Evolutionary conservation across 2,329 filamentous ascomycete species (phyloP).

Genomic region (Cyphellophora europaea): DNA sequence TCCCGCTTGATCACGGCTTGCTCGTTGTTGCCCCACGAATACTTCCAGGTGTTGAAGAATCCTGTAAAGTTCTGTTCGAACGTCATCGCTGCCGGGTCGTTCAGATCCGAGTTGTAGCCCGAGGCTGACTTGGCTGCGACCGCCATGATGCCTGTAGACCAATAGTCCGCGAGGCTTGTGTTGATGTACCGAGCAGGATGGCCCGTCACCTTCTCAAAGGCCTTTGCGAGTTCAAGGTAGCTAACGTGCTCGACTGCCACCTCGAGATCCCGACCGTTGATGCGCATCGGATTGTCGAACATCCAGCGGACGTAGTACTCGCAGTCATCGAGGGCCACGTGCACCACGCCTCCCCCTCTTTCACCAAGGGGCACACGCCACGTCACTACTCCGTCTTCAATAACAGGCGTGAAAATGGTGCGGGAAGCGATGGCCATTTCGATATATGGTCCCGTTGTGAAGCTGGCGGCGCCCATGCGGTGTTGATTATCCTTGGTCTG

Average conservation of each 20-base stretch:
- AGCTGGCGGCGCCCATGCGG: slow-evolving; percentile 15
- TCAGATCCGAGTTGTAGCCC: slow-evolving; percentile 28
- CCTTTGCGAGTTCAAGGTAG: slow-evolving; percentile 30
- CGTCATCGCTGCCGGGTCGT: slow-evolving; percentile 29
- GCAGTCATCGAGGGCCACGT: slow-evolving; percentile 39
- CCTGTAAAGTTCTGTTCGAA: slow-evolving; percentile 41
- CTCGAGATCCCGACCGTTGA: slow-evolving; percentile 37
- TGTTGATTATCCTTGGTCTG: slow-evolving; percentile 27
- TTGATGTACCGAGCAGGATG: slow-evolving; percentile 33
- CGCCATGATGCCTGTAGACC: slow-evolving; percentile 12
- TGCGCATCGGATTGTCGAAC: slow-evolving; percentile 35
- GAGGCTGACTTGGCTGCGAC: slow-evolving; percentile 20
- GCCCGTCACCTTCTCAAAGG: slow-evolving; percentile 36
- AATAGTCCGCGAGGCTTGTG: slow-evolving; percentile 27
- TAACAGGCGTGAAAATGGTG: slow-evolving; percentile 31
- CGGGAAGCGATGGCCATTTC: slow-evolving; percentile 17
- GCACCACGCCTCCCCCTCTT: slow-evolving; percentile 26
- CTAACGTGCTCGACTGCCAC: slow-evolving; percentile 34
- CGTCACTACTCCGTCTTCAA: slow-evolving; percentile 33
- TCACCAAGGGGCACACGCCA: slow-evolving; percentile 33
- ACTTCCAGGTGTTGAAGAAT: slow-evolving; percentile 40
- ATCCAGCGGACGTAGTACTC: slow-evolving; percentile 39
- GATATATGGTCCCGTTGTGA: slow-evolving; percentile 21
- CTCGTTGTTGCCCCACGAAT: slow-evolving; percentile 29
- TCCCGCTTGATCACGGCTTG: slow-evolving; percentile 34